These are phyloP conservation scores for Xylaria sp. DNA, from an alignment of 2,329 filamentous ascomycete species.

Conservation along the genomic window DNA sequence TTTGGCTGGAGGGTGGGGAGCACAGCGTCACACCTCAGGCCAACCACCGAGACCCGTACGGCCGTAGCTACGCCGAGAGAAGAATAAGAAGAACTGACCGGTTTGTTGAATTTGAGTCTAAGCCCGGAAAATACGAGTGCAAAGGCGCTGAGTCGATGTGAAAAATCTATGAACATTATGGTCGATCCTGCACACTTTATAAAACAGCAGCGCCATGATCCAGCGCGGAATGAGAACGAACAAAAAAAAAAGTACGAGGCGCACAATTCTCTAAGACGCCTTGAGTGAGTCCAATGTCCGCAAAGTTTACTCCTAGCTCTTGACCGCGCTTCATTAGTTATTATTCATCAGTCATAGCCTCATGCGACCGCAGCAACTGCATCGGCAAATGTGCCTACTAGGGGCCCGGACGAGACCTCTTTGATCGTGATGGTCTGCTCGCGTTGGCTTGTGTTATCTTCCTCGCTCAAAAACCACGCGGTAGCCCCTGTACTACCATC, in stretches of 20 bases:
- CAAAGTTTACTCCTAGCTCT: conserved; percentile 10
- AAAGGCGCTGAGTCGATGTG: neutral
- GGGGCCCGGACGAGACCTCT: conserved; percentile 55
- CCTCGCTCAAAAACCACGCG: conserved; percentile 65
- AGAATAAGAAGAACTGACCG: neutral
- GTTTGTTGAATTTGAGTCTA: neutral
- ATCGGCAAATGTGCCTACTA: conserved; percentile 71
- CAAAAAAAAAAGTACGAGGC: neutral
- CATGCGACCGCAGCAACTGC: conserved; percentile 65
- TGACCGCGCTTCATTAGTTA: conserved; percentile 9
- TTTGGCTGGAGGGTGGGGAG: neutral
- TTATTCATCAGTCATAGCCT: conserved; percentile 39
- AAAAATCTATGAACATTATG: conserved; percentile 1
- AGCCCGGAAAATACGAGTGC: neutral
- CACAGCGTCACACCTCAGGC: neutral
- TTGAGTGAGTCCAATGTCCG: neutral
- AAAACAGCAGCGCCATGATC: neutral
- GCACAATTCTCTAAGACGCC: neutral
- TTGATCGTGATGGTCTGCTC: conserved; percentile 54
- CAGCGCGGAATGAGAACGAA: neutral
- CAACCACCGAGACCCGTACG: neutral
- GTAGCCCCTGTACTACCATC: conserved; percentile 57
- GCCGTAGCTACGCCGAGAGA: neutral
- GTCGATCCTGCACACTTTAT: neutral
- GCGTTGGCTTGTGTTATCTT: conserved; percentile 60